Conservation (phyloP, 768 basidiomycete species). For the Bullera alba region DNA sequence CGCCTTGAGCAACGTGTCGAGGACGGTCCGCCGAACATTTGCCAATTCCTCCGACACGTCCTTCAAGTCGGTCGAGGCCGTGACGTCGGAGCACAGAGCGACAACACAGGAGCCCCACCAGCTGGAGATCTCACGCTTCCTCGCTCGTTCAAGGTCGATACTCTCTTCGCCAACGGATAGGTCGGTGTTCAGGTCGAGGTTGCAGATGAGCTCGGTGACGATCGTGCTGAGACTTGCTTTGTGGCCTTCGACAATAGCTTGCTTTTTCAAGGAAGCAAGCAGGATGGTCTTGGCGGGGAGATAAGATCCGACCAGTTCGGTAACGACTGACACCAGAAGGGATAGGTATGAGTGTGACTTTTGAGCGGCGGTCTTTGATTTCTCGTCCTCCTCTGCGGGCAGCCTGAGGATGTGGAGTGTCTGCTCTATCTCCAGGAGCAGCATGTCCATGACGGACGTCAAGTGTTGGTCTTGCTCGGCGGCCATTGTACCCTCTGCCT, state of each 20-base stretch:
- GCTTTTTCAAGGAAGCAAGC: constrained; percentile 65
- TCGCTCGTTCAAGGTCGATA: constrained; percentile 50
- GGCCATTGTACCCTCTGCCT: constrained; percentile 10
- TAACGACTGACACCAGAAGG: constrained; percentile 50
- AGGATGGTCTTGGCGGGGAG: constrained; percentile 83
- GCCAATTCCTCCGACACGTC: constrained; percentile 69
- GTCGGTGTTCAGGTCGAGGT: constrained; percentile 63
- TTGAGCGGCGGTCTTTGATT: not conserved
- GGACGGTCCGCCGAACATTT: constrained; percentile 83
- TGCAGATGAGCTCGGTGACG: constrained; percentile 73
- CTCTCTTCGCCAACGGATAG: constrained; percentile 49
- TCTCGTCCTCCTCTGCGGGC: not conserved
- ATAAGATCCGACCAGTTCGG: constrained; percentile 89
- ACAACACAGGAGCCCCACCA: constrained; percentile 67
- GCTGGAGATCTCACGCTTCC: constrained; percentile 41
- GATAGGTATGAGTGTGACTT: constrained; percentile 11
- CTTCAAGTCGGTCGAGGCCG: constrained; percentile 60
- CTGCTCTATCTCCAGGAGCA: constrained; percentile 7
- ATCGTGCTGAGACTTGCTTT: constrained; percentile 61
- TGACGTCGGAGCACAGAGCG: constrained; percentile 83
- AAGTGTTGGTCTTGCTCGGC: not conserved
- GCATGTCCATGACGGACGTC: constrained; percentile 5
- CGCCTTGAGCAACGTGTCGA: constrained; percentile 78
- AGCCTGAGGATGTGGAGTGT: constrained; percentile 1
- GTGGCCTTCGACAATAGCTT: constrained; percentile 47